Base-by-base conservation (phyloP, 768 basidiomycete genomes). In the Boletus barrowsii region DNA sequence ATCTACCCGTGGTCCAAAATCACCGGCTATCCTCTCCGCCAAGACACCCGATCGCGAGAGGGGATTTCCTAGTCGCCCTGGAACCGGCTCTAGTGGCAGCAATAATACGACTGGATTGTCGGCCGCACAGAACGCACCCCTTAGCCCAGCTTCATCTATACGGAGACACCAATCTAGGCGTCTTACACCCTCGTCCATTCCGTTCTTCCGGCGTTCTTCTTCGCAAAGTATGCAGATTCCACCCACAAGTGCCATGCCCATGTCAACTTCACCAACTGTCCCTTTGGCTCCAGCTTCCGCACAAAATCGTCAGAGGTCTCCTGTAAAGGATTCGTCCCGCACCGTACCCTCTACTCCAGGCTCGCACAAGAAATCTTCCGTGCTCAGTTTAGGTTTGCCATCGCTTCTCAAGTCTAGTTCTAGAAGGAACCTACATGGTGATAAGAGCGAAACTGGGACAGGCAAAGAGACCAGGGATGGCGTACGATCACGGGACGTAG, bases 181-280 rank as follows among this genome's bases (percentile, higher is more conserved):
- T 54, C 81, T 93, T 43, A 94, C 93, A 1, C 93, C 93, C 2
- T 93, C 91, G 26, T 90, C 91, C 14, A 96, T 96, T 55, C 93
- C 93, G 3, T 96, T 96, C 73, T 95, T 96, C 76, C 83, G 91
- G 42, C 87, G 93, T 35, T 93, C 92, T 9, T 90, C 90, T 26
- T 94, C 93, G 8, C 89, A 93, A 65, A 90, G 88, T 14, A 87
- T 90, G 80, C 87, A 90, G 57, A 69, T 86, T 24, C 80, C 84
- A 18, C 75, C 82, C 8, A 65, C 70, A n/a, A 62, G 55, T 49
- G 53, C 65, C 49, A 65, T 78, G 26, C 70, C 77, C 15, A 71
- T 74, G 10, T 75, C 76, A 4, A 69, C 76, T 10, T 75, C 81
- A 5, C 79, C 88, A 13, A 76, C 82, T 10, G 78, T 83, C 2